Evolutionary conservation across 2,329 filamentous ascomycete genomes (phyloP), one percentile per base, ranked within the genome.

Genomic region (Colletotrichum aenigma): DNA sequence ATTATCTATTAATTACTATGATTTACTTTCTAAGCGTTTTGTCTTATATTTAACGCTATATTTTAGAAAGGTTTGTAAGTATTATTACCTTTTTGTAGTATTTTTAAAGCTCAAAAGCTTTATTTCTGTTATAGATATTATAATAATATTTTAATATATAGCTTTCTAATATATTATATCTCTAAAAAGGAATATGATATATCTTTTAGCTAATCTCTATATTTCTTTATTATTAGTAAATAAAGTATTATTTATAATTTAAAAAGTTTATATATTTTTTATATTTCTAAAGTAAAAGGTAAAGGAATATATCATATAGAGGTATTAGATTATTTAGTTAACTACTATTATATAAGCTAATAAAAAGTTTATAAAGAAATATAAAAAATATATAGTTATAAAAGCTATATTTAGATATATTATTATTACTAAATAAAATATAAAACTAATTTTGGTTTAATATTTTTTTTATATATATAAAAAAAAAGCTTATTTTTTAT

Each of bases 281-380:
- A 62, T 34, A 36, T 36, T 9, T 21, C 6, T 62, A 36, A 24
- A 62, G 6, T 24, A 24, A 18, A 62, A 7, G 7, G 4, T 7
- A 15, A 62, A 7, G 2, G 13, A 62, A 15, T 62, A 34, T 34
- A 36, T 62, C 21, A 34, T 38, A 36, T 62, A 62, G 16, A 62
- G 18, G 5, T 36, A 38, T 13, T 62, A 62, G 2, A 36, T 24
- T 24, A 16, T 21, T 4, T 24, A 62, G 2, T 62, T 38, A 12
- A 13, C 2, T 21, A 18, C 7, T 32, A 34, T 2, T 18, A 30
- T 30, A 61, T 61, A 61, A 2, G 1, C 4, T 30, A 10, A 32
- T 74, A 74, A 77, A 66, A 69, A 6, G 38, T 64, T 7, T 62
- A 71, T 66, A 56, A 75, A 18, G 60, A 71, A 34, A 58, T 68